Conservation (phyloP, 2,329 filamentous ascomycete genomes). For the Talaromyces sp. region DNA sequence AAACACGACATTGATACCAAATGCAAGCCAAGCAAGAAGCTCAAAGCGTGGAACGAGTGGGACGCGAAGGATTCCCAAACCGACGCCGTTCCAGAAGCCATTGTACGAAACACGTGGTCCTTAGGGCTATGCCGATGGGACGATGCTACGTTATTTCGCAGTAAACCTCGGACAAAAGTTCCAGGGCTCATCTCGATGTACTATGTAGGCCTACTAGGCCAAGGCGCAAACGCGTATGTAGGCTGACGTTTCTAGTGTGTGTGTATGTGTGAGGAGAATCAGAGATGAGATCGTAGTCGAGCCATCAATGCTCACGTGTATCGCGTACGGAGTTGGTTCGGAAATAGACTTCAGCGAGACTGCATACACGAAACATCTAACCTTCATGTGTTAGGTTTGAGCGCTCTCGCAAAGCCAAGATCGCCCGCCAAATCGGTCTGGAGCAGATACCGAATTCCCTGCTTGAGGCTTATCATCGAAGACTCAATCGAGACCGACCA, state of each 20-base stretch:
- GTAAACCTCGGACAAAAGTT: neutral
- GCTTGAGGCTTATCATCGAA: neutral
- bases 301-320: neutral
- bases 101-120: constrained; percentile 4
- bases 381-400: neutral
- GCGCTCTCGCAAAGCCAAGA: neutral
- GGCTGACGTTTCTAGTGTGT: neutral
- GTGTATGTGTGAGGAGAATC: neutral
- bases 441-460: neutral
- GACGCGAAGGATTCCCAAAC: neutral
- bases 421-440: neutral
- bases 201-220: neutral
- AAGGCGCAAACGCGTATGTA: neutral
- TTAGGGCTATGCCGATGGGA: constrained; percentile 2
- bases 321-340: neutral
- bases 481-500: neutral
- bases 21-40: neutral
- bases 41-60: neutral
- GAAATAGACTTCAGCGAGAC: neutral
- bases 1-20: neutral
- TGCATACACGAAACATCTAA: neutral
- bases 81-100: neutral
- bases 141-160: neutral
- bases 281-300: neutral
- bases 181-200: neutral